A percentile compares a stretch with the other conserved stretches of the same genome.
These are phyloP conservation scores for Straminergon stramineum DNA, from an alignment of 225 moss, liverwort and hornwort genomes.

Conservation along the genomic window DNA sequence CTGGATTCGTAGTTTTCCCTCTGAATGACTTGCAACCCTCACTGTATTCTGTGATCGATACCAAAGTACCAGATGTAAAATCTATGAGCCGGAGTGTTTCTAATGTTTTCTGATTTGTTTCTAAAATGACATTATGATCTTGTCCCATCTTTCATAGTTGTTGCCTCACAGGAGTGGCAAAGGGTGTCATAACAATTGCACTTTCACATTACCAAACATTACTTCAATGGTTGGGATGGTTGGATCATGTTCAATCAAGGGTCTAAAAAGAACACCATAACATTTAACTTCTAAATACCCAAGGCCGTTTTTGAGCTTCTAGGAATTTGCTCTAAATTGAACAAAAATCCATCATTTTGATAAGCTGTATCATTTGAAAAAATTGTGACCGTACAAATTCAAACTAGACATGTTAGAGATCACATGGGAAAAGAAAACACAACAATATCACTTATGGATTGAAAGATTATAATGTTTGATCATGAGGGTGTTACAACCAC, in stretches of 20 bases:
- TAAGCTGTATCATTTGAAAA: no score
- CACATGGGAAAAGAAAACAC: no score
- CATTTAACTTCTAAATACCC: no score
- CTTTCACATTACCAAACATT: not conserved
- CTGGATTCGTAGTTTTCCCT: not conserved
- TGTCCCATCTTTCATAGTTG: not conserved
- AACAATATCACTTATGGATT: no score
- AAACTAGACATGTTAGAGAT: no score
- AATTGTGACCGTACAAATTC: no score
- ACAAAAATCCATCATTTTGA: no score
- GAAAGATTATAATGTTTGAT: no score
- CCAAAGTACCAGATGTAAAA: not conserved
- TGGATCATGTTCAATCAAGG: not conserved
- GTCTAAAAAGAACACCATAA: not conserved
- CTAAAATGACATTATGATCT: not conserved
- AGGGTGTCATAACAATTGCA: not conserved
- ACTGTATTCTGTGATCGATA: not conserved
- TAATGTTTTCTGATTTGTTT: not conserved
- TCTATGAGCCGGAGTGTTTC: not conserved
- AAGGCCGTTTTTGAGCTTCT: no score
- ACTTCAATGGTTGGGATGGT: not conserved
- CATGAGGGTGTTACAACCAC: no score
- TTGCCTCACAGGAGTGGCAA: not conserved
- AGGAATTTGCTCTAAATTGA: no score
- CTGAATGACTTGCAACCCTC: not conserved